Percentiles rank a stretch among this genome's conserved stretches.
Evolutionary conservation across 176 grass and related monocot genomes (phyloP).

Genomic region (Poa annua): DNA sequence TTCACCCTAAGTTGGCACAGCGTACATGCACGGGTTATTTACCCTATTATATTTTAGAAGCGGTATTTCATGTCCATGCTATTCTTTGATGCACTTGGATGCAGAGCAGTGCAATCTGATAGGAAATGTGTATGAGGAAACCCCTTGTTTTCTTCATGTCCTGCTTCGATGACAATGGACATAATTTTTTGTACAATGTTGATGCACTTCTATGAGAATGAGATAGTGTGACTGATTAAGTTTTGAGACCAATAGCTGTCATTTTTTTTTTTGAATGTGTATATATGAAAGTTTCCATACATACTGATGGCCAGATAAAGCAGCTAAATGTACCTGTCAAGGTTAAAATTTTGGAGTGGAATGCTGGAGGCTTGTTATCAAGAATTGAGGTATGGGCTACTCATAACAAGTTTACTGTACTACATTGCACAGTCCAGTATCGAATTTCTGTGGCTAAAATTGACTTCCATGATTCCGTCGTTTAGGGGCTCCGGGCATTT

Average conservation of each 20-base stretch:
- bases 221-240: not conserved
- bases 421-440: conserved; percentile 21
- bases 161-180: not conserved
- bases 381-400: conserved; percentile 70
- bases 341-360: conserved; percentile 91
- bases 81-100: not conserved
- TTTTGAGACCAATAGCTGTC: conserved; percentile 10
- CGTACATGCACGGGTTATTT: not conserved
- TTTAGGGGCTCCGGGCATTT: conserved; percentile 82
- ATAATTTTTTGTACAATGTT: not conserved
- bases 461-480: not conserved
- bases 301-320: conserved; percentile 63
- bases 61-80: not conserved
- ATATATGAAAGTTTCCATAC: conserved; percentile 32
- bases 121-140: not conserved
- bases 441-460: conserved; percentile 3
- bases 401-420: conserved; percentile 24
- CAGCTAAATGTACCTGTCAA: conserved; percentile 79
- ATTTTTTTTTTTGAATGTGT: conserved; percentile 5
- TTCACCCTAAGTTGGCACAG: not conserved
- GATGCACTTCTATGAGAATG: not conserved
- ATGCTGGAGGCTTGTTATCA: conserved; percentile 75
- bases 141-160: not conserved
- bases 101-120: not conserved
- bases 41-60: not conserved